phyloP scores from a whole-genome alignment of 768 basidiomycete genomes.

The Mycena alexandri region DNA sequence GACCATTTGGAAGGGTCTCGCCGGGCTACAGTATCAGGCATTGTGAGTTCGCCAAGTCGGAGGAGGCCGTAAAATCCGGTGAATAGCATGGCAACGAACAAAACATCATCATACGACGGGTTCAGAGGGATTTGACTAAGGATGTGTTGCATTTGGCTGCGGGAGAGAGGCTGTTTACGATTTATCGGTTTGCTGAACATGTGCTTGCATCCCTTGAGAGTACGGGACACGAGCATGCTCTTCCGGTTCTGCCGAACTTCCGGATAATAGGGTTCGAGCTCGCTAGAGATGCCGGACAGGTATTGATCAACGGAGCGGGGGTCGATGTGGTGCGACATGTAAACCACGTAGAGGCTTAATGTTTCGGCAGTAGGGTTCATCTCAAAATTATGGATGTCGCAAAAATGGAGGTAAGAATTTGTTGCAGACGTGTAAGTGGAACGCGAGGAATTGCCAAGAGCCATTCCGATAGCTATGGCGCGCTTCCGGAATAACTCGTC shows the following conservation, averaged over 20 bases:
- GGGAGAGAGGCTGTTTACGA: conserved; percentile 47
- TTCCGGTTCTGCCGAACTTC: conserved; percentile 6
- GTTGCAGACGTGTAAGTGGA: conserved; percentile 14
- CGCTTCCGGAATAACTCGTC: conserved; percentile 3
- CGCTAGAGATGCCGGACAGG: conserved; percentile 3
- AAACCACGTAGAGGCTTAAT: conserved; percentile 1
- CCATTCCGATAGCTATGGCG: conserved; percentile 28
- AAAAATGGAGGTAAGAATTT: conserved; percentile 25
- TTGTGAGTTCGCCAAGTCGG: conserved; percentile 40
- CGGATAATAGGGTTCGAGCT: conserved; percentile 3
- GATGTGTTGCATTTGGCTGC: conserved; percentile 30
- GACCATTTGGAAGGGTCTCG: conserved; percentile 36
- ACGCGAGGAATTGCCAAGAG: conserved; percentile 12
- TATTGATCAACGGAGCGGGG: neutral
- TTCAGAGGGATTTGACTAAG: neutral
- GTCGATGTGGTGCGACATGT: conserved; percentile 3
- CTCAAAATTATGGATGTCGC: conserved; percentile 16
- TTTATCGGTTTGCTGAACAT: neutral
- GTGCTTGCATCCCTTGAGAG: neutral
- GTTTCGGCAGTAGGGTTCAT: conserved; percentile 18
- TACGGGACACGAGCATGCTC: neutral
- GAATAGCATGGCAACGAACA: conserved; percentile 39
- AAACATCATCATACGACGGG: conserved; percentile 12
- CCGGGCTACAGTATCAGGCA: conserved; percentile 26
- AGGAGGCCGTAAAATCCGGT: conserved; percentile 39